Base-by-base conservation (phyloP, 108 stramenopile genomes). In the Poteriospumella lacustris region DNA sequence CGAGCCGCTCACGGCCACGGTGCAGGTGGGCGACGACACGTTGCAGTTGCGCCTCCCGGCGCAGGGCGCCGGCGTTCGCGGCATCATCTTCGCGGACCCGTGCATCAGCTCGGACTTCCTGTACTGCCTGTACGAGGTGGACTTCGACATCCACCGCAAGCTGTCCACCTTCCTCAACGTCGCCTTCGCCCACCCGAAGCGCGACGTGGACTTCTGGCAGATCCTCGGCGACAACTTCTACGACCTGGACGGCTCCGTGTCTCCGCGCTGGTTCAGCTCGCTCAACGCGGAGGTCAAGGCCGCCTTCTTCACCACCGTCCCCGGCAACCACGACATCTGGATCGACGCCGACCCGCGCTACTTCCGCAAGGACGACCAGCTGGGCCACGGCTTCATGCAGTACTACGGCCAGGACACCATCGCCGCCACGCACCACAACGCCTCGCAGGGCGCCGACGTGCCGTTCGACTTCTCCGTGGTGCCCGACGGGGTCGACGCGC, bases 321-420 rank as follows among this genome's bases (percentile, higher is more conserved):
- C 75, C 1, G 75, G 75, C 26, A 75, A 75, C 39, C 75, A 75
- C 75, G 75, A 75, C 58, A 1, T 75, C 0, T 75, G 75, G 75
- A 5, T 75, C 56, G 39, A 75, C 39, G 75, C n/a, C 1, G n/a
- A 1, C 1, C 75, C 75, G 26, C 1, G 39, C 1, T 19, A 1
- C 39, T 40, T 24, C 1, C 1, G 1, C 1, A 1, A 52, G 2
- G 39, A 1, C 1, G 75, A 75, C 39, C 75, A 75, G 39, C 42
- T 1, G n/a, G 75, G 44, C 38, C n/a, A 75, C 39, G 75, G 75
- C 36, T 75, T 75, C 58, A 43, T 75, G 41, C 75, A 75, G 75
- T 75, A 33, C 39, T 56, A 75, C 39, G 75, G 2, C 58, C 43
- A 56, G 58, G 75, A 75, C 58, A 59, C 58, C 58, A 40, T 59